Base-by-base conservation (phyloP, 805 yeast species). In the Komagataella mondaviorum region DNA sequence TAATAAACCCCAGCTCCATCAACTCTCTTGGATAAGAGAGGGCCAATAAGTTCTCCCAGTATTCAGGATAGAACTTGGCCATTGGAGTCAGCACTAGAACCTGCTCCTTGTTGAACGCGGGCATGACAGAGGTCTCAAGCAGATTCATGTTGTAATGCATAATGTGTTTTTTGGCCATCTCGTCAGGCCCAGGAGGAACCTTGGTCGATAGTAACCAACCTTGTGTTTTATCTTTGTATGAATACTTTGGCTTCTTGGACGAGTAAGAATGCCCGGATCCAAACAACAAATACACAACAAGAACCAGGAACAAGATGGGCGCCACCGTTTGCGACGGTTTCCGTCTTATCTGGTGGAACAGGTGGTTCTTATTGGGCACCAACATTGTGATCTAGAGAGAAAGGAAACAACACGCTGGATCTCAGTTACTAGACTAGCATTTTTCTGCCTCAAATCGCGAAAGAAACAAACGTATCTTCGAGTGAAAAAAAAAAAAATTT, bases 1-100 rank as follows among this genome's bases (percentile, higher is more conserved):
- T 75, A 50, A 93, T 91, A 63, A 93, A 90, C 0, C 98, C 99
- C 50, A 93, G 72, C 59, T 90, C 95, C 49, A 91, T 75, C 55
- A 86, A 75, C 49, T 80, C 82, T 65, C 91, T 85, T 51, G 96
- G 97, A 65, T 93, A 93, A 18, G 81, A 71, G 59, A 93, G 69
- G 57, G 73, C 73, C 54, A 85, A 66, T 54, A 93, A 68, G 65
- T 93, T 93, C 44, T 77, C 78, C 98, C 98, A 93, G 70, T 89
- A 93, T 56, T 79, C 84, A 36, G 81, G 80, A 63, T 86, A 81
- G 63, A 93, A 93, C 56, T 81, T 78, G 47, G 95, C 84, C 79
- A 93, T 81, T 44, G 99, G 99, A 1, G 97, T 82, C 62, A 93
- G 74, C 52, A 93, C 80, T 63, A 93, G 73, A 18, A 93, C 87